Conservation (phyloP, 257 asterid genomes). For the Solanum pinnatisectum region DNA sequence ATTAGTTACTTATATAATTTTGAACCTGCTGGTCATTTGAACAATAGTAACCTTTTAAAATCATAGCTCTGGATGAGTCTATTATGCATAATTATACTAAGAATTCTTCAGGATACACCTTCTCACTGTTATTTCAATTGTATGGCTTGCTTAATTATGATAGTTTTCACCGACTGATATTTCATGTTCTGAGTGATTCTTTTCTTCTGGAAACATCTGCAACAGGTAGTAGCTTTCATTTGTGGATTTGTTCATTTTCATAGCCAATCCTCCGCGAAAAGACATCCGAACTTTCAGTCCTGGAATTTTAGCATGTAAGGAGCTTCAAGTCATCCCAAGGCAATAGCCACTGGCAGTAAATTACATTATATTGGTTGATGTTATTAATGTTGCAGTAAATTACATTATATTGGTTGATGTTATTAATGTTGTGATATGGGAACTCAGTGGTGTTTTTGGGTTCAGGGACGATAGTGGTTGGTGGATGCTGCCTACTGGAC, state of each 20-base stretch:
- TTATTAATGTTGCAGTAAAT: background rate
- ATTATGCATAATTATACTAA: background rate
- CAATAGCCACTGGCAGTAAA: background rate
- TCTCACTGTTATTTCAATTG: background rate
- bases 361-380: background rate
- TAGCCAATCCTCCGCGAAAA: constrained; percentile 47
- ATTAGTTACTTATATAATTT: background rate
- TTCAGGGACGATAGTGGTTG: constrained; percentile 89
- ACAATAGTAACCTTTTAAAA: background rate
- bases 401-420: background rate
- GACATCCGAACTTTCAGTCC: constrained; percentile 30
- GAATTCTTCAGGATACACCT: background rate
- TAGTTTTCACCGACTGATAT: background rate
- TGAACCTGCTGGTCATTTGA: background rate
- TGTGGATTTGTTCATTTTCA: constrained; percentile 67
- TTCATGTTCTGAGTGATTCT: background rate
- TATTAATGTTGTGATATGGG: background rate
- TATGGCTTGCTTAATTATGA: background rate
- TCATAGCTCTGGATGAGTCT: background rate
- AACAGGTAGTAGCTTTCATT: constrained; percentile 61
- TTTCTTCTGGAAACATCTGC: constrained; percentile 5
- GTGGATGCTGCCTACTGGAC: constrained; percentile 84
- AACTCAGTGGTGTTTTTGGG: background rate
- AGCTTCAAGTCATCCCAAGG: background rate
- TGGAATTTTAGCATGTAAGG: constrained; percentile 83